These are phyloP conservation scores for Fusarium odoratissimum DNA, from an alignment of 2,329 filamentous ascomycete species.

Conservation along the genomic window DNA sequence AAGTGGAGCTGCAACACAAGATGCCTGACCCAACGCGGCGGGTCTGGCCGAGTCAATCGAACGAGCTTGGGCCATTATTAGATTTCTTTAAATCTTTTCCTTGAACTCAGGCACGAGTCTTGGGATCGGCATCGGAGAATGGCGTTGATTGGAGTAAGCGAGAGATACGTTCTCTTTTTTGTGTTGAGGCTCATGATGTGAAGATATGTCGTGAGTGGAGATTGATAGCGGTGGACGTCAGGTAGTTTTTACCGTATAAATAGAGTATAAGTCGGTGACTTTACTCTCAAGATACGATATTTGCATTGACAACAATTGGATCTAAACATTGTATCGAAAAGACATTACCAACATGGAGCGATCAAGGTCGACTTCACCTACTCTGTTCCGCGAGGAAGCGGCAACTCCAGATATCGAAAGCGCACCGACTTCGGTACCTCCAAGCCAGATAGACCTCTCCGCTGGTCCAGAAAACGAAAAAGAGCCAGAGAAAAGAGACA, in stretches of 20 bases:
- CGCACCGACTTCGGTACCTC: neutral
- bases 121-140: neutral
- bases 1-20: conserved; percentile 8
- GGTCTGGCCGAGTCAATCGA: conserved; percentile 27
- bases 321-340: too few species aligned
- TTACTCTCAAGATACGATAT: neutral
- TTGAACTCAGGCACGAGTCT: conserved; percentile 8
- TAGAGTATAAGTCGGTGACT: neutral
- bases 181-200: conserved; percentile 1
- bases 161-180: conserved; percentile 2
- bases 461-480: conserved; percentile 8
- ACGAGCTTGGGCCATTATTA: conserved; percentile 32
- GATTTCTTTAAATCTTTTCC: conserved; percentile 8
- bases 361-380: neutral
- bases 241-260: neutral
- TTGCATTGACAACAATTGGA: too few species aligned
- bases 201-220: conserved; percentile 2
- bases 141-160: neutral
- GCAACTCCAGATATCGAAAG: conserved; percentile 4
- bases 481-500: neutral
- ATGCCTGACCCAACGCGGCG: conserved; percentile 7
- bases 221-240: neutral
- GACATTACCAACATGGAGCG: neutral
- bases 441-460: neutral
- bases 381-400: neutral